Percentiles rank a stretch among this genome's conserved stretches.
Evolutionary conservation across 2,329 filamentous ascomycete genomes (phyloP).

Genomic region (Pyrenochaeta sp.): DNA sequence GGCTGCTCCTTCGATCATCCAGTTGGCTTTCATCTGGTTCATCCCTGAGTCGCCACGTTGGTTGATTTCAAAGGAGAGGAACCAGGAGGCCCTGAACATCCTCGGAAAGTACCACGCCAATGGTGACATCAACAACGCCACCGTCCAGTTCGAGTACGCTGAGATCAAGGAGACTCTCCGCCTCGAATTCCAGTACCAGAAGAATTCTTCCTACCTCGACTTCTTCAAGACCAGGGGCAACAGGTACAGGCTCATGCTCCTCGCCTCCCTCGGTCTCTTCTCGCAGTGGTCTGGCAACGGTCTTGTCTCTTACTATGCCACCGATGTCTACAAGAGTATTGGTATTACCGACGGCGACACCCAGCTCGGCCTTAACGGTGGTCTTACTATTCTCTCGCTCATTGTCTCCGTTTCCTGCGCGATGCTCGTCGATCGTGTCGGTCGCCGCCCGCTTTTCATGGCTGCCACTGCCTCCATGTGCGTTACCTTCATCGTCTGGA

Average conservation of each 20-base stretch:
- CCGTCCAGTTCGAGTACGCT: slow-evolving; percentile 71
- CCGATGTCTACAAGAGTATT: slow-evolving; percentile 67
- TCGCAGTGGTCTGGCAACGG: slow-evolving; percentile 75
- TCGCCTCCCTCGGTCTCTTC: slow-evolving; percentile 71
- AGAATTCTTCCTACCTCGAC: slow-evolving; percentile 64
- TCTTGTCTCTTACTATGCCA: slow-evolving; percentile 72
- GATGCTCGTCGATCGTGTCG: slow-evolving; percentile 63
- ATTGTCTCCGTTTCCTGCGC: slow-evolving; percentile 66
- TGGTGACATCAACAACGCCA: slow-evolving; percentile 65
- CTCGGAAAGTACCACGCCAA: slow-evolving; percentile 71
- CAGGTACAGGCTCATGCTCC: slow-evolving; percentile 68
- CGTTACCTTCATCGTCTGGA: slow-evolving; percentile 48
- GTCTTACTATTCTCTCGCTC: slow-evolving; percentile 68
- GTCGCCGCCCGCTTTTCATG: slow-evolving; percentile 48
- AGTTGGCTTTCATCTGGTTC: slow-evolving; percentile 69
- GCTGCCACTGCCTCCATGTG: slow-evolving; percentile 48
- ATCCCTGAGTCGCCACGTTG: slow-evolving; percentile 69
- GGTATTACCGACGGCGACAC: slow-evolving; percentile 61
- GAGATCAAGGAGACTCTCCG: slow-evolving; percentile 72
- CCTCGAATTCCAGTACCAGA: slow-evolving; percentile 62
- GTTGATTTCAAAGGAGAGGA: slow-evolving; percentile 69
- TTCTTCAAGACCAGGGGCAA: slow-evolving; percentile 71
- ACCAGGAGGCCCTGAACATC: slow-evolving; percentile 68
- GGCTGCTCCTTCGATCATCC: slow-evolving; percentile 60
- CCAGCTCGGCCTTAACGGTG: slow-evolving; percentile 57